Conservation (phyloP, 306 rosid species). For the Arachis hypogaea region DNA sequence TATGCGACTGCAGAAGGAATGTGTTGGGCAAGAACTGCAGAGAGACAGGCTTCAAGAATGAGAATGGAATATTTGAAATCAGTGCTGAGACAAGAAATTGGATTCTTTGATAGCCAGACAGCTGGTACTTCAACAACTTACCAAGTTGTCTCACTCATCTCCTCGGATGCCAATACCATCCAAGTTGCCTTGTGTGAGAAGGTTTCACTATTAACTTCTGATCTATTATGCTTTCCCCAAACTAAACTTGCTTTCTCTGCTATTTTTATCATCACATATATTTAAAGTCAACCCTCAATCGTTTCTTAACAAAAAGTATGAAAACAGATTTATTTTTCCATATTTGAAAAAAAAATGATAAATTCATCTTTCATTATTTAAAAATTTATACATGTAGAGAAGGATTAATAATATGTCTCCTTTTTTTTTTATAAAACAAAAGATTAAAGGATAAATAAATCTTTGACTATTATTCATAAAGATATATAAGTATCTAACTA, state of each 20-base stretch:
- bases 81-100: conserved; percentile 88
- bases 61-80: conserved; percentile 79
- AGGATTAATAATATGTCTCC: too few species aligned
- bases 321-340: neutral
- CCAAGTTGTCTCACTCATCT: conserved; percentile 78
- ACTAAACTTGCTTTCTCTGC: neutral
- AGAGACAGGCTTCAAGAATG: conserved; percentile 88
- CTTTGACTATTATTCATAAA: too few species aligned
- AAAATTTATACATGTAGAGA: too few species aligned
- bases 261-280: neutral
- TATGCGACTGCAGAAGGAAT: conserved; percentile 65
- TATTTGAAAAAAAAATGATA: too few species aligned
- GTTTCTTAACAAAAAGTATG: too few species aligned
- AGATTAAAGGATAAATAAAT: too few species aligned
- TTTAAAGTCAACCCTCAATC: neutral
- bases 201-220: conserved; percentile 44
- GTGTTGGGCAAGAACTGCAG: conserved; percentile 89
- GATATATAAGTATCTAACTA: too few species aligned
- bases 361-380: too few species aligned
- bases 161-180: conserved; percentile 76
- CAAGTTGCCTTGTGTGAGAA: conserved; percentile 85
- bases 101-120: conserved; percentile 75
- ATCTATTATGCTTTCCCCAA: conserved; percentile 2
- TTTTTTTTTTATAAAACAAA: too few species aligned
- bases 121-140: conserved; percentile 74